Evolutionary conservation across 2,329 filamentous ascomycete species (phyloP), one percentile per base, ranked within the genome.

Genomic region (Neonectria coccinea): DNA sequence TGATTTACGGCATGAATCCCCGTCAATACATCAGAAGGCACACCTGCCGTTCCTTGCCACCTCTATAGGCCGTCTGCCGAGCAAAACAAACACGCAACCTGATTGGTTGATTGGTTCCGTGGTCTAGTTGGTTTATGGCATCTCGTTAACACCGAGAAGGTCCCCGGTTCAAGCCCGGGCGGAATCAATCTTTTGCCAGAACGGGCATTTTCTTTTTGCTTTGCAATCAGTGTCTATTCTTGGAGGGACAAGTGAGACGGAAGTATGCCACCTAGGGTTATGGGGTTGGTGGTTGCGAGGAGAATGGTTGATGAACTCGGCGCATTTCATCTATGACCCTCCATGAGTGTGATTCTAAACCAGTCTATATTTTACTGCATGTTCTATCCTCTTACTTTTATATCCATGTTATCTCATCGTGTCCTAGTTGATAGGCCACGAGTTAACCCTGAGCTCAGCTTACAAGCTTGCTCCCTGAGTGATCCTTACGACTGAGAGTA

Each of bases 111-210:
- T 31, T 33, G 70, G 70, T 72, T 70, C 51, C 67, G 68, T 72
- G 70, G 70, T 70, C 70, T 72, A 72, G 67, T 56, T 69, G 67
- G 67, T 69, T 33, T 66, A 69, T 69, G 65, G 62, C 67, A 69
- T 69, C 65, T 69, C 67, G 67, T 59, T 69, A 69, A 69, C 67
- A 69, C 67, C 67, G 67, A 69, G 67, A 69, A 69, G 67, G 67
- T 69, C 67, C 65, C 65, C 67, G 67, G 67, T 69, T 69, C 67
- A 42, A 69, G 61, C 67, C 67, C 67, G 65, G 65, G 67, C 67
- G 65, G 65, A 69, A 69, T 67, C 67, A 67, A 29, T 45, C 50
- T 69, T 68, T 67, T 67, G 62, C 27, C 16, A 2, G 3, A 8
- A 18, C 5, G 16, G 6, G 12, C 2, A 25, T 16, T n/a, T 36